A percentile compares a stretch with the other conserved stretches of the same genome.
Evolutionary conservation across 148 eudicot genomes (phyloP).

Genomic region (Nepenthes mirabilis): DNA sequence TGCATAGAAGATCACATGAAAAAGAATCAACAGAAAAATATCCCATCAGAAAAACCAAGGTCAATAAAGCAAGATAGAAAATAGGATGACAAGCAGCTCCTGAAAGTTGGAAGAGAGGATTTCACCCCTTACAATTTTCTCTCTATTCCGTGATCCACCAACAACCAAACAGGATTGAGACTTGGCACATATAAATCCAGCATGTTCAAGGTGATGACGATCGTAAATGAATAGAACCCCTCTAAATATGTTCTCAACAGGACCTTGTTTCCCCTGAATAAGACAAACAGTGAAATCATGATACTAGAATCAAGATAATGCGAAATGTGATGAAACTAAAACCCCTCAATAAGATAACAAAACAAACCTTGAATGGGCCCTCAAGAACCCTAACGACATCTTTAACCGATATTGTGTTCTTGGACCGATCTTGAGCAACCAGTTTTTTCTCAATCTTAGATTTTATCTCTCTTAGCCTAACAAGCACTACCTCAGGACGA

Average conservation of each 20-base stretch:
- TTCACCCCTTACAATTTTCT: constrained; percentile 28
- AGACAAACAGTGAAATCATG: constrained; percentile 1
- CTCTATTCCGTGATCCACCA: constrained; percentile 79
- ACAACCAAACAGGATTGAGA: constrained; percentile 69
- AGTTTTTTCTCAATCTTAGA: constrained; percentile 47
- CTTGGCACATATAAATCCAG: constrained; percentile 92
- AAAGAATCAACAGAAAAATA: constrained; percentile 4
- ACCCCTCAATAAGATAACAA: neutral
- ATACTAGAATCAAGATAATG: neutral
- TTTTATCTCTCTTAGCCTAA: constrained; percentile 83
- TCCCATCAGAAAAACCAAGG: neutral
- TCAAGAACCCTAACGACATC: constrained; percentile 73
- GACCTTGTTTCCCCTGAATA: constrained; percentile 95
- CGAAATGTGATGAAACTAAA: neutral
- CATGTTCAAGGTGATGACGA: constrained; percentile 98
- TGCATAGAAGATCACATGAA: constrained; percentile 11
- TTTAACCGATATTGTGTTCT: constrained; percentile 65
- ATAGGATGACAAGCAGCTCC: neutral
- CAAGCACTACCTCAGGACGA: constrained; percentile 80
- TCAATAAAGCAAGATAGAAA: neutral
- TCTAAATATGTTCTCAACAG: constrained; percentile 80
- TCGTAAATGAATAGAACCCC: constrained; percentile 74
- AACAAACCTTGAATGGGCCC: constrained; percentile 70
- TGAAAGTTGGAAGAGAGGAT: neutral
- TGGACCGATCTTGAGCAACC: constrained; percentile 60